Percentiles rank a stretch among this genome's conserved stretches.
These are phyloP conservation scores for Aplosporella prunicola DNA, from an alignment of 2,329 filamentous ascomycete species.

Conservation along the genomic window DNA sequence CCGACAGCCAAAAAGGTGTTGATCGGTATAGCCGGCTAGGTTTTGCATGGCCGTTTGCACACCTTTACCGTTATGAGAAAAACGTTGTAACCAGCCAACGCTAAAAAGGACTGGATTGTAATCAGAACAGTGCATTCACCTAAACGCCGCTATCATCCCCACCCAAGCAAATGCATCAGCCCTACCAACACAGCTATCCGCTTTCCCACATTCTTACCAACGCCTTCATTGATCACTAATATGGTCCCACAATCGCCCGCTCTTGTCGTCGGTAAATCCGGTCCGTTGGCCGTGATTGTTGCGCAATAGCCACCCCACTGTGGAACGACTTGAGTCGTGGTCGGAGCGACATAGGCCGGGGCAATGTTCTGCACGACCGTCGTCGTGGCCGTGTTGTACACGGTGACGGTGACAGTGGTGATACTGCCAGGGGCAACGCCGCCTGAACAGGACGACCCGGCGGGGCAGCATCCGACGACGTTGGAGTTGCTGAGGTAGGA, in stretches of 20 bases:
- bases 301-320: slow-evolving; percentile 26
- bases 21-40: too few species aligned
- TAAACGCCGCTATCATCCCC: slow-evolving; percentile 22
- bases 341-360: slow-evolving; percentile 16
- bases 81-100: too few species aligned
- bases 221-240: slow-evolving; percentile 23
- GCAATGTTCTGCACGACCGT: slow-evolving; percentile 14
- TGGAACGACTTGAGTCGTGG: slow-evolving; percentile 16
- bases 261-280: slow-evolving; percentile 23
- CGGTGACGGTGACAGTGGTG: slow-evolving; percentile 27
- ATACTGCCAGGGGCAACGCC: slow-evolving; percentile 24
- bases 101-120: too few species aligned
- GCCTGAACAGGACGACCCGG: slow-evolving; percentile 25
- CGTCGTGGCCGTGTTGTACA: slow-evolving; percentile 13
- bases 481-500: slow-evolving; percentile 22
- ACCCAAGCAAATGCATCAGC: slow-evolving; percentile 17
- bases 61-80: too few species aligned
- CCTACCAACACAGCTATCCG: slow-evolving; percentile 15
- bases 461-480: slow-evolving; percentile 30
- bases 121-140: too few species aligned
- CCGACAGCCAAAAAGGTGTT: too few species aligned
- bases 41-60: too few species aligned
- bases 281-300: slow-evolving; percentile 27
- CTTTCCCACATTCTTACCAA: slow-evolving; percentile 16
- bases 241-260: slow-evolving; percentile 30